Evolutionary conservation across 2,329 filamentous ascomycete genomes (phyloP).

Genomic region (Shiraia bambusicola): DNA sequence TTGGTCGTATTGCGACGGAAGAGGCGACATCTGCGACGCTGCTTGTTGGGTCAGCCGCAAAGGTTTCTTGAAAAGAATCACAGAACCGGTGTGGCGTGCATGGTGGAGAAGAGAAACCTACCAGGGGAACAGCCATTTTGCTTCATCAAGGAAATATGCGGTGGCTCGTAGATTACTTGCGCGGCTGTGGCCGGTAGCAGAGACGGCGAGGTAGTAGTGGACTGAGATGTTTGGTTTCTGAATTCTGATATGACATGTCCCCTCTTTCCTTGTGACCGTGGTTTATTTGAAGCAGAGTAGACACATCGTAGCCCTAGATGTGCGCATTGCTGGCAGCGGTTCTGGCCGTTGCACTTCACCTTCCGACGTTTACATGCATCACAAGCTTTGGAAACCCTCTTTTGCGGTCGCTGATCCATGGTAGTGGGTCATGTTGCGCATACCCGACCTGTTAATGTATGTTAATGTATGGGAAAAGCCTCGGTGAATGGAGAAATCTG

Average conservation of each 20-base stretch:
- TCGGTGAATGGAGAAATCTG: constrained; percentile 3
- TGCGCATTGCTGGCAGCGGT: constrained; percentile 45
- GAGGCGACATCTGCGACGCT: constrained; percentile 22
- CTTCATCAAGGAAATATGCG: constrained; percentile 17
- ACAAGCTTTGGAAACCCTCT: constrained; percentile 47
- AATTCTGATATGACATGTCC: constrained; percentile 48
- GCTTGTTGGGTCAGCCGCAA: constrained; percentile 7
- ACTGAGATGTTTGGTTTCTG: constrained; percentile 33
- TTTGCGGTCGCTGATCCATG: constrained; percentile 30
- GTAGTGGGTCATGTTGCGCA: constrained; percentile 24
- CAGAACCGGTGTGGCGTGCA: background rate
- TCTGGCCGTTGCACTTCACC: constrained; percentile 51
- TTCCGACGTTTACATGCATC: constrained; percentile 52
- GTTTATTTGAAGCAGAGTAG: constrained; percentile 45
- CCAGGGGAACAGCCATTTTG: constrained; percentile 19
- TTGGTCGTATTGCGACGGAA: constrained; percentile 22
- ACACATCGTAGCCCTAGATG: constrained; percentile 50
- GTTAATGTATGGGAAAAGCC: background rate
- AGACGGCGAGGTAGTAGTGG: constrained; percentile 22
- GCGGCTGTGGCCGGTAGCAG: constrained; percentile 27
- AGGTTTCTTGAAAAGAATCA: background rate
- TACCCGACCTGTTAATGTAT: constrained; percentile 9
- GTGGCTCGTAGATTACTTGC: constrained; percentile 9
- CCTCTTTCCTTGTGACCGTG: constrained; percentile 42
- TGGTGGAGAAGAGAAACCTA: constrained; percentile 11